Evolutionary conservation across 2,329 filamentous ascomycete genomes (phyloP).

Genomic region (Juglanconis oblonga): DNA sequence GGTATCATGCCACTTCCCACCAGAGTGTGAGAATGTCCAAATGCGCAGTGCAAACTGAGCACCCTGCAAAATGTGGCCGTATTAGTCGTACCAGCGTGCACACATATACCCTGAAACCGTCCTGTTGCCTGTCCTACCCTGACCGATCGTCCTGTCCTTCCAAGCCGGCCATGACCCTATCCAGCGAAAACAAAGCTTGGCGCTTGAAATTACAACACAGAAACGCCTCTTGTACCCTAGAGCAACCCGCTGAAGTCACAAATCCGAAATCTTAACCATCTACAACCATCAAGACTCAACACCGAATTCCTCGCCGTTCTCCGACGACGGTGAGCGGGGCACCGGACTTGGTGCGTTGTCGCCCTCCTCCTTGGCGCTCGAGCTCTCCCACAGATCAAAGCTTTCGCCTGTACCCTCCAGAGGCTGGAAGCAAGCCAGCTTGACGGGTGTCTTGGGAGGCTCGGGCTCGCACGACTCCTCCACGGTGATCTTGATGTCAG

Average conservation of each 20-base stretch:
- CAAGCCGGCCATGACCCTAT: neutral
- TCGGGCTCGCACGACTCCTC: constrained; percentile 7
- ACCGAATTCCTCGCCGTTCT: neutral
- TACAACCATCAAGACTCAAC: neutral
- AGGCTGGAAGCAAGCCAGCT: constrained; percentile 49
- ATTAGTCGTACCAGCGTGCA: neutral
- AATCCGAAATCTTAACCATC: neutral
- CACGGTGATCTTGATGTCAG: constrained; percentile 25
- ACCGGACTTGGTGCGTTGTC: constrained; percentile 26
- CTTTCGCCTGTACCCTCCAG: constrained; percentile 58
- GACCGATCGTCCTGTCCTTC: neutral
- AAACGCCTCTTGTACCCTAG: neutral
- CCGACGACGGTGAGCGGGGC: constrained; percentile 12
- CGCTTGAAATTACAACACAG: neutral
- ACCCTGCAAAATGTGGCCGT: no score
- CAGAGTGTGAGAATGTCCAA: no score
- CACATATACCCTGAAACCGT: neutral
- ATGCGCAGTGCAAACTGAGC: no score
- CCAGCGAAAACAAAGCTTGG: neutral
- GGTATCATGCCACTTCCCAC: no score
- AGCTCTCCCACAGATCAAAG: constrained; percentile 71
- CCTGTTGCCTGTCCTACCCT: neutral
- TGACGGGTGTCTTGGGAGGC: constrained; percentile 24
- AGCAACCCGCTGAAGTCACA: neutral
- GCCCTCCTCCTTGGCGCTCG: constrained; percentile 58